phyloP scores from a whole-genome alignment of 306 rosid species.

The Rosa lucieae region DNA sequence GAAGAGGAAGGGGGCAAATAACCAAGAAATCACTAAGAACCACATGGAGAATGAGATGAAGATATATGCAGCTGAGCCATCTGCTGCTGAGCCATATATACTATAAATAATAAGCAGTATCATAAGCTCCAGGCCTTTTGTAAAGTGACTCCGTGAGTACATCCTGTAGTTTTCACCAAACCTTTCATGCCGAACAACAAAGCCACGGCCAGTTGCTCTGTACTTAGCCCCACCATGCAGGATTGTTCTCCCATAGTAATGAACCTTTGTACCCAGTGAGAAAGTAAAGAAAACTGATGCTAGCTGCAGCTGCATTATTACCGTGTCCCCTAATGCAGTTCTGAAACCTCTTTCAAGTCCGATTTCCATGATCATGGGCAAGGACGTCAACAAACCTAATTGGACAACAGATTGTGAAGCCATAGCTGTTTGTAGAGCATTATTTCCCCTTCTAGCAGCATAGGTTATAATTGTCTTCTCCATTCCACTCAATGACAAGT shows the following conservation, averaged over 20 bases:
- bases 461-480: constrained; percentile 66
- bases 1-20: constrained; percentile 91
- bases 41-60: constrained; percentile 77
- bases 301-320: constrained; percentile 91
- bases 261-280: constrained; percentile 86
- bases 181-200: constrained; percentile 93
- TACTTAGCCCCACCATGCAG: constrained; percentile 96
- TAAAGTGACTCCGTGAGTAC: constrained; percentile 98
- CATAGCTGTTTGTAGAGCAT: constrained; percentile 64
- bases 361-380: constrained; percentile 99
- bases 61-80: constrained; percentile 37
- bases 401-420: constrained; percentile 88
- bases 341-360: constrained; percentile 97
- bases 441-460: constrained; percentile 64
- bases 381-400: constrained; percentile 75
- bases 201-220: constrained; percentile 99
- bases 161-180: constrained; percentile 89
- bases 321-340: constrained; percentile 73
- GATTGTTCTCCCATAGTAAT: constrained; percentile 88
- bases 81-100: constrained; percentile 66
- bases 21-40: constrained; percentile 79
- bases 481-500: constrained; percentile 88
- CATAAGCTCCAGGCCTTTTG: constrained; percentile 79
- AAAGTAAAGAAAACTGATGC: constrained; percentile 97
- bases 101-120: constrained; percentile 65